Evolutionary conservation across 2,329 filamentous ascomycete species (phyloP).

Genomic region (Cytospora piceicola): DNA sequence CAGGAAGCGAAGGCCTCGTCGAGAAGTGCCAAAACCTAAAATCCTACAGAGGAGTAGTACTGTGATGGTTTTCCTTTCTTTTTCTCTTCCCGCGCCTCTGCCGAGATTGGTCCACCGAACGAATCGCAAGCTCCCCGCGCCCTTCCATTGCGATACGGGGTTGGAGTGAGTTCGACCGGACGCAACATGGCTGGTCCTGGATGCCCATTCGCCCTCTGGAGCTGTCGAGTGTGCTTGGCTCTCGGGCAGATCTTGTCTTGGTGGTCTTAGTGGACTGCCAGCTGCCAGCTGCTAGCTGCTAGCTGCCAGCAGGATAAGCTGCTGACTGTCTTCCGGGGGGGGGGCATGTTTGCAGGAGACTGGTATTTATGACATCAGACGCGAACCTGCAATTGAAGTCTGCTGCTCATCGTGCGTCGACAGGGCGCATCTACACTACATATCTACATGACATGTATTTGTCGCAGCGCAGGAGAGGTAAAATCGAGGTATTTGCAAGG

Average conservation of each 20-base stretch:
- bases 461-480: background rate
- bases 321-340: background rate
- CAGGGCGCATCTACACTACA: background rate
- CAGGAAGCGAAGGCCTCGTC: background rate
- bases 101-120: background rate
- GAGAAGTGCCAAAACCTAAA: background rate
- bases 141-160: background rate
- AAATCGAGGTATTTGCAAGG: background rate
- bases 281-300: background rate
- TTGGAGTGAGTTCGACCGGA: background rate
- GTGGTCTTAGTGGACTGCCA: background rate
- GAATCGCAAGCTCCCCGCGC: background rate
- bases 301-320: background rate
- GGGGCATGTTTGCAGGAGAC: background rate
- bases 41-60: background rate
- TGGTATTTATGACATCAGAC: background rate
- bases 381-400: background rate
- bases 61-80: too few species aligned
- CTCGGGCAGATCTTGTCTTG: conserved; percentile 3
- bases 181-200: background rate
- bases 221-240: background rate
- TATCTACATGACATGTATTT: too few species aligned
- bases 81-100: conserved; percentile 1
- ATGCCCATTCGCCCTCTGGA: background rate
- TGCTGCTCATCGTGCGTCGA: conserved; percentile 5